Conservation (phyloP, 768 basidiomycete species). For the Boletus sp. region DNA sequence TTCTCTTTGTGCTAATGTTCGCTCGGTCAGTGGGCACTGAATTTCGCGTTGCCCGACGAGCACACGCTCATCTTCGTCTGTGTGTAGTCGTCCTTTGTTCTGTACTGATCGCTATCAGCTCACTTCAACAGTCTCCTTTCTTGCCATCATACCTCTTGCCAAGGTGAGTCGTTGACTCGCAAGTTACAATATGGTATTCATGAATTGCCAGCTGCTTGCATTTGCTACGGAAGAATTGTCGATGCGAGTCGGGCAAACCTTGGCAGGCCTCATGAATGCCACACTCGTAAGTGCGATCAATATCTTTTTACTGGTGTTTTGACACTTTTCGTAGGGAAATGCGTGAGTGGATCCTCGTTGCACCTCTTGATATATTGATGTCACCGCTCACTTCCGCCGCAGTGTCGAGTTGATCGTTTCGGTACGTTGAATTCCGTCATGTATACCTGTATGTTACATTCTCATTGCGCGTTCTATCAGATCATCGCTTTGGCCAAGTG, state of each 20-base stretch:
- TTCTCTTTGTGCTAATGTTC: not conserved
- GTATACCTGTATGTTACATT: not conserved
- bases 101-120: not conserved
- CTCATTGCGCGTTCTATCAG: conserved; percentile 31
- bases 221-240: conserved; percentile 88
- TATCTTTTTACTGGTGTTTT: not conserved
- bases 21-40: conserved; percentile 60
- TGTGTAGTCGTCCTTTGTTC: conserved; percentile 35
- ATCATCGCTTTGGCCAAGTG: conserved; percentile 82
- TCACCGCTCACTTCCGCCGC: not conserved
- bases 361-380: not conserved
- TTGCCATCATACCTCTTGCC: conserved; percentile 82
- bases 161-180: conserved; percentile 42
- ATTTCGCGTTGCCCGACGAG: conserved; percentile 51
- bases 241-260: conserved; percentile 74
- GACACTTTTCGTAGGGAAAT: conserved; percentile 23
- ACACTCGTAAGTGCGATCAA: conserved; percentile 53
- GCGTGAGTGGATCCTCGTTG: conserved; percentile 19
- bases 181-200: not conserved
- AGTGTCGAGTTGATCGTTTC: conserved; percentile 67
- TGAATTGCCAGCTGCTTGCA: conserved; percentile 53
- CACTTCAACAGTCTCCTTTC: conserved; percentile 57
- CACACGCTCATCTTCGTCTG: conserved; percentile 72
- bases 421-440: conserved; percentile 34
- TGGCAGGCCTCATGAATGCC: conserved; percentile 83